Conservation (phyloP, 495 filamentous ascomycete species). For the Penicillium lividum region DNA sequence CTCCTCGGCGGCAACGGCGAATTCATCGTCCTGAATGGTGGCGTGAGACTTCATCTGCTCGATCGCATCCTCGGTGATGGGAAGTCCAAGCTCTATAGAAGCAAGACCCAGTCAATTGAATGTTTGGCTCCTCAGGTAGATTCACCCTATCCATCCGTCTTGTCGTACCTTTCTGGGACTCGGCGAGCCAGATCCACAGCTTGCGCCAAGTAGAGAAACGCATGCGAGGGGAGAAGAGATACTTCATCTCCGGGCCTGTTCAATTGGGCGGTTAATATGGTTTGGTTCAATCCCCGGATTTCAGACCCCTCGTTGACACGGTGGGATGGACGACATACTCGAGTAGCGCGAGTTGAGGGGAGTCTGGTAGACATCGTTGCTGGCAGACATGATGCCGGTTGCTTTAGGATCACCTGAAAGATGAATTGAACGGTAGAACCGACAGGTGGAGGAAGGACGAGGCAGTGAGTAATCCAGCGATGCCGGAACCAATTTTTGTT, state of each 20-base stretch:
- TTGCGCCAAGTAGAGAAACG: slow-evolving; percentile 76
- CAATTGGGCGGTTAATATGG: slow-evolving; percentile 12
- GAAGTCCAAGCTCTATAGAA: slow-evolving; percentile 47
- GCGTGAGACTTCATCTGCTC: slow-evolving; percentile 72
- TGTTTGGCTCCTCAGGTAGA: slow-evolving; percentile 11
- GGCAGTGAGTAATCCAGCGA: slow-evolving; percentile 1
- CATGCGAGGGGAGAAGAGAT: slow-evolving; percentile 69
- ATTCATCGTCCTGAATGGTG: slow-evolving; percentile 75
- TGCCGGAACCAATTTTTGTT: slow-evolving; percentile 6
- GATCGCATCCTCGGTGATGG: slow-evolving; percentile 70
- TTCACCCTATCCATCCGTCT: slow-evolving; percentile 3
- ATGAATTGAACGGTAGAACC: slow-evolving; percentile 6
- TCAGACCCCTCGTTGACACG: slow-evolving; percentile 14
- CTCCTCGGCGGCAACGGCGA: slow-evolving; percentile 72
- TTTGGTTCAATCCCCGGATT: slow-evolving; percentile 6
- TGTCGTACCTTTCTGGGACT: slow-evolving; percentile 67
- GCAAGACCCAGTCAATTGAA: slow-evolving; percentile 31
- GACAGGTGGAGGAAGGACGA: background rate
- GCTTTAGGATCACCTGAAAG: slow-evolving; percentile 6
- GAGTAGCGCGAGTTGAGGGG: slow-evolving; percentile 73
- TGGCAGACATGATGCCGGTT: slow-evolving; percentile 54
- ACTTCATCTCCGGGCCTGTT: slow-evolving; percentile 50
- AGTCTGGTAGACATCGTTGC: slow-evolving; percentile 70
- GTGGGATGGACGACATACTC: slow-evolving; percentile 45
- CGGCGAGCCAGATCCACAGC: slow-evolving; percentile 83